These are phyloP conservation scores for Sophora flavescens DNA, from an alignment of 306 rosid species.

Conservation along the genomic window DNA sequence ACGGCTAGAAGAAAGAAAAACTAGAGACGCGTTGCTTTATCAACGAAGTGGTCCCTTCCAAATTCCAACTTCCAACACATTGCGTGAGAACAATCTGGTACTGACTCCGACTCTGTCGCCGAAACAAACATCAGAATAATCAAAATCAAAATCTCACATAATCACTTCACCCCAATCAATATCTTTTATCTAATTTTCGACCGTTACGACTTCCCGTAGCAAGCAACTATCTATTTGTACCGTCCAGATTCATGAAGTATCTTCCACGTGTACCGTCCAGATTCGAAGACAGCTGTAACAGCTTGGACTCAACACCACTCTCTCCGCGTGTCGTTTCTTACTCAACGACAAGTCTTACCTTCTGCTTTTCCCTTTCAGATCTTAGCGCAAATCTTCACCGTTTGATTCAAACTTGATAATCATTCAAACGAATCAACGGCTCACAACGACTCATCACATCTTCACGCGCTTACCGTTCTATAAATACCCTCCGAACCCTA, in stretches of 20 bases:
- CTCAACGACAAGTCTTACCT: conserved; percentile 31
- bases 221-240: conserved; percentile 17
- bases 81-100: neutral
- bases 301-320: conserved; percentile 37
- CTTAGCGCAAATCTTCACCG: conserved; percentile 23
- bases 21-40: neutral
- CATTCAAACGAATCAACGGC: conserved; percentile 31
- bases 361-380: neutral
- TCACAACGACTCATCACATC: conserved; percentile 11
- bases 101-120: conserved; percentile 15
- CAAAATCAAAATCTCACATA: conserved; percentile 3
- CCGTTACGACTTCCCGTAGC: conserved; percentile 52
- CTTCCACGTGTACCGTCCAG: conserved; percentile 27
- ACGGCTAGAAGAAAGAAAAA: conserved; percentile 26
- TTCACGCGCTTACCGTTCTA: conserved; percentile 31
- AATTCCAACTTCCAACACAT: neutral
- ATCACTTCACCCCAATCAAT: neutral
- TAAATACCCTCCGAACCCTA: conserved; percentile 41
- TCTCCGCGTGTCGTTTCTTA: conserved; percentile 37
- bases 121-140: conserved; percentile 14
- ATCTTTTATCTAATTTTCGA: conserved; percentile 12
- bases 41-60: conserved; percentile 37
- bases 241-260: neutral
- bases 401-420: neutral
- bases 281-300: conserved; percentile 47